Base-by-base conservation (phyloP, 2,329 filamentous ascomycete genomes). In the Ceratocystis lukuohia region DNA sequence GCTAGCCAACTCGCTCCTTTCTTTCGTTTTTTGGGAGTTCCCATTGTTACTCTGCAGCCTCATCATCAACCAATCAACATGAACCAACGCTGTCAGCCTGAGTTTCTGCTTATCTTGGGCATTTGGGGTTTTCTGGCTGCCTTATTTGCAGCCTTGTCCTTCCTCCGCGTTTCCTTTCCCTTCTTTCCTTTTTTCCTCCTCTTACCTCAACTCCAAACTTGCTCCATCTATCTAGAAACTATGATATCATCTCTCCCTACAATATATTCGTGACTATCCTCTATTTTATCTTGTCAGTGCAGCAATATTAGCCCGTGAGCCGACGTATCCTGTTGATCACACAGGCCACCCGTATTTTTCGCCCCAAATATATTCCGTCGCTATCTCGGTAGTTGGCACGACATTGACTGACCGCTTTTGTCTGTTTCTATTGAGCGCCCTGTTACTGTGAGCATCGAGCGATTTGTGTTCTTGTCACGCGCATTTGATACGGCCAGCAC, bases 141-240 rank as follows among this genome's bases (percentile, higher is more conserved):
- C 48, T 4, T 25, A 53, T 53, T 10, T 25, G 4, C 33, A 37
- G 33, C 25, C 48, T 53, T 25, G 48, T 53, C 48, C 8, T 15
- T 28, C 20, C 48, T 53, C 20, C 10, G 25, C 28, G 8, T 28
- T 53, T 28, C 8, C 48, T 5, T 48, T 48, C 20, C 20, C n/a
- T 33, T 33, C 57, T 22, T 37, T 12, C 8, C 7, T 1, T 44
- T 44, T 44, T 48, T 87, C 50, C 74, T 28, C 10, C 20, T 53
- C 3, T 3, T 10, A 4, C 3, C 48, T 53, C 5, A n/a, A 48
- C 20, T 20, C 48, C 8, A 15, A 4, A 22, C 25, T 28, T 53
- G 22, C 10, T 25, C 45, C n/a, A 8, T 22, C 22, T 50, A 10
- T 3, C 17, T 10, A 25, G 48, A 10, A 28, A 50, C 22, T 50